Base-by-base conservation (phyloP, 768 basidiomycete genomes). In the Bullera alba region DNA sequence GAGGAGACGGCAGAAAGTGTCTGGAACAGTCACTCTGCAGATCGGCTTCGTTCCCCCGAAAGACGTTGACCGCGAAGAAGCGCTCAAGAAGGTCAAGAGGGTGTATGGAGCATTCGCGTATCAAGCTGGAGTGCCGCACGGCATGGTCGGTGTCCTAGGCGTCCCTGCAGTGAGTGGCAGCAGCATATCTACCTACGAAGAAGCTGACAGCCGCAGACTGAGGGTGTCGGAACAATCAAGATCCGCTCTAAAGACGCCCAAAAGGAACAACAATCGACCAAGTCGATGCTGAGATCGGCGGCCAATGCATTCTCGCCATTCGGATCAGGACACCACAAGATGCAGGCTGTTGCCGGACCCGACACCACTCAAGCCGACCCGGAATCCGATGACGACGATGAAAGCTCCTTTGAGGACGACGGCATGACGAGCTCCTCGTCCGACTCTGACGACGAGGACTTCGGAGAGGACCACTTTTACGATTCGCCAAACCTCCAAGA, bases 21-120 rank as follows among this genome's bases (percentile, higher is more conserved):
- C 77, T 0, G 84, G 84, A 3, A 75, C 75, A 17, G 75, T 84
- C 6, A 75, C 77, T 39, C 69, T 85, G 60, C 82, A 84, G 67
- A 75, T 84, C 28, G 83, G 84, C 12, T 81, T 83, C 58, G 70
- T 81, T 8, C 41, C 52, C 17, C 50, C 58, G 2, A 58, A 58
- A 32, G 48, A 50, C 19, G n/a, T 35, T 17, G 21, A 29, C 17
- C 25, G 28, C 16, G 58, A 51, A 26, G 78, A 79, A 26, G 63
- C 77, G 0, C 61, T 73, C 2, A 65, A 73, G 12, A 68, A 75
- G n/a, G 71, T 81, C 57, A 73, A 79, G 41, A 83, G 79, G 48
- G 45, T 69, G 2, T 59, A 57, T 32, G 48, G 46, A 1, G 50
- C 54, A 2, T 51, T 58, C 34, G 47, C 58, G 37, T 62, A 54